Evolutionary conservation across 2,329 filamentous ascomycete species (phyloP), one percentile per base, ranked within the genome.

Genomic region (Botrytis porri): DNA sequence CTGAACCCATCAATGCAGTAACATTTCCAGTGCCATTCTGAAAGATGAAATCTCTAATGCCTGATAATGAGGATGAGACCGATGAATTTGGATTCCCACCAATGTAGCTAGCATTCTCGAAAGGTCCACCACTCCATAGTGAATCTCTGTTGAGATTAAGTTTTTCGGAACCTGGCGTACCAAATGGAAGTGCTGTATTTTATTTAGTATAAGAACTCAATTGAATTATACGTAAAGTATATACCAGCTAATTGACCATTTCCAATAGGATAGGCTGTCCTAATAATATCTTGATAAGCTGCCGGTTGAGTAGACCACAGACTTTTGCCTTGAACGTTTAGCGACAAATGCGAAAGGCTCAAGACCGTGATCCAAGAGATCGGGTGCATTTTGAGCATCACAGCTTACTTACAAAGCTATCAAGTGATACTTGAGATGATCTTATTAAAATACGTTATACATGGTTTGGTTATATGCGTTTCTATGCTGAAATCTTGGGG

Each of bases 61-160:
- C 82, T 1, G 82, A 80, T 0, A 87, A 74, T 43, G 80, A 80
- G 9, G 80, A 74, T 2, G 81, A 80, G 5, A 81, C 80, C 0
- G 82, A 76, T 3, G 77, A 75, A 1, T 74, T 74, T 25, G 85
- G 85, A 61, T 87, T 87, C 0, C 85, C 85, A 82, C 75, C 87
- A 87, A 71, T 80, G 81, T 83, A 66, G n/a, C 64, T 35, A 29
- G n/a, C 29, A 18, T 48, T 37, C 66, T 43, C 66, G 57, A n/a
- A 67, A 35, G 18, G 45, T 32, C 71, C 32, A 16, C 70, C 59
- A 37, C 85, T 0, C 86, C 86, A 4, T 84, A 85, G 3, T 83
- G 81, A 84, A 73, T 88, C 86, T 29, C 85, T 75, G 67, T 87
- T 87, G 54, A 87, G 72, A 32, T 80, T 82, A 8, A 86, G 70